A percentile compares a stretch with the other conserved stretches of the same genome.
Evolutionary conservation across 2,329 filamentous ascomycete species (phyloP).

Genomic region (Tothia fuscella): DNA sequence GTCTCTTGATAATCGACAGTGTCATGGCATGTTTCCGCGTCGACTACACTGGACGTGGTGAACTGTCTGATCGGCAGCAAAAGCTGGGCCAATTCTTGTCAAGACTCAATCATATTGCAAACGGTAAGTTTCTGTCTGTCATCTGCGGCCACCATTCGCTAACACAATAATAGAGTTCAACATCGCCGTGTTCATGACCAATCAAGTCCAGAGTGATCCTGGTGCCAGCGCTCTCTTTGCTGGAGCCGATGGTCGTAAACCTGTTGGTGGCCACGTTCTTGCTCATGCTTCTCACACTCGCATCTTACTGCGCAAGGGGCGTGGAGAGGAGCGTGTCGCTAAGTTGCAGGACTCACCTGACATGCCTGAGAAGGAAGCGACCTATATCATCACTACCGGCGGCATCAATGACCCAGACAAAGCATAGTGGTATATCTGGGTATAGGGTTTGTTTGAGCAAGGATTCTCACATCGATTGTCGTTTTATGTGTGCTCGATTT

Average conservation of each 20-base stretch:
- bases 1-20: slow-evolving; percentile 56
- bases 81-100: slow-evolving; percentile 54
- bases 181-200: slow-evolving; percentile 54
- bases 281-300: slow-evolving; percentile 57
- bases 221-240: slow-evolving; percentile 57
- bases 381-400: slow-evolving; percentile 57
- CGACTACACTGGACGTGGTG: slow-evolving; percentile 54
- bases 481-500: too few relatives aligned
- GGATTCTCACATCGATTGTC: too few relatives aligned
- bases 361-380: slow-evolving; percentile 56
- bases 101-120: slow-evolving; percentile 52
- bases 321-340: slow-evolving; percentile 57
- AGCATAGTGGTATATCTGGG: too few relatives aligned
- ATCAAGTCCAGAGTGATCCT: slow-evolving; percentile 60
- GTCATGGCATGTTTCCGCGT: slow-evolving; percentile 59
- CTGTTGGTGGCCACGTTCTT: slow-evolving; percentile 55
- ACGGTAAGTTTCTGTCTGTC: slow-evolving; percentile 33
- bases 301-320: slow-evolving; percentile 53
- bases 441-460: too few relatives aligned
- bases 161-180: too few relatives aligned
- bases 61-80: slow-evolving; percentile 56
- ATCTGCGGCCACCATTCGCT: neutral
- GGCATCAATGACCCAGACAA: slow-evolving; percentile 54
- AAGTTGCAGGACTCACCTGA: slow-evolving; percentile 59
- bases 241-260: slow-evolving; percentile 55